Conservation (phyloP, 1,139 yeast genomes). For the Candida tetrigidarum region DNA sequence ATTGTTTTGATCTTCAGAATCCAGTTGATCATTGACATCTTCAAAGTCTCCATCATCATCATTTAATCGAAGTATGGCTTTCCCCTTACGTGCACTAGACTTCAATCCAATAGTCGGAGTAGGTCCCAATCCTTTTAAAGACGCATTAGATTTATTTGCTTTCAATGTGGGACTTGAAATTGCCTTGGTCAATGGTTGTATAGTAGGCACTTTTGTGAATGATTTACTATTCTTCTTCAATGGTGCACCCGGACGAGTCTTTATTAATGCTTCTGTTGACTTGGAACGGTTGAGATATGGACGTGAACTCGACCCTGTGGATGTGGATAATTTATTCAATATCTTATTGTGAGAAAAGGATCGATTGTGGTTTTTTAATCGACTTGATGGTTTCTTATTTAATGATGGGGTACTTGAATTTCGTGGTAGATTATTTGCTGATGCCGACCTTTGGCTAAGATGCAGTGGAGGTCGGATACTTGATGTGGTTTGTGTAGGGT, state of each 20-base stretch:
- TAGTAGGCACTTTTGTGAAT: conserved; percentile 37
- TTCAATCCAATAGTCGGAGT: conserved; percentile 35
- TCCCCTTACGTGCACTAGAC: conserved; percentile 43
- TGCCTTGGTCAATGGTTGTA: conserved; percentile 48
- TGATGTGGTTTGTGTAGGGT: conserved; percentile 1
- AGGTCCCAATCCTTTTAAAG: conserved; percentile 35
- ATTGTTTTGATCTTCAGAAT: conserved; percentile 16
- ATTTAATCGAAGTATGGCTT: conserved; percentile 44
- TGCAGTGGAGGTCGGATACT: conserved; percentile 12
- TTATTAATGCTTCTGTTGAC: conserved; percentile 45
- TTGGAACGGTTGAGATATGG: conserved; percentile 46
- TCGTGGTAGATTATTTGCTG: conserved; percentile 15
- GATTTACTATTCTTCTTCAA: conserved; percentile 44
- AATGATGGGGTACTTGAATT: conserved; percentile 11
- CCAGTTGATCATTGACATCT: conserved; percentile 23
- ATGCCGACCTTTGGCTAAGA: conserved; percentile 12
- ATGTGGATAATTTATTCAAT: conserved; percentile 23
- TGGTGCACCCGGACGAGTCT: conserved; percentile 24
- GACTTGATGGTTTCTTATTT: conserved; percentile 11
- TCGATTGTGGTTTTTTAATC: conserved; percentile 24
- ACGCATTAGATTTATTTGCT: conserved; percentile 38
- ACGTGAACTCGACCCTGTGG: conserved; percentile 20
- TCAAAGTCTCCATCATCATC: conserved; percentile 39
- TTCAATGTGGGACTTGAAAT: conserved; percentile 32
- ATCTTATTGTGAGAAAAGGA: conserved; percentile 39